phyloP scores from a whole-genome alignment of 441 rosid species.

The Breynia disticha region DNA sequence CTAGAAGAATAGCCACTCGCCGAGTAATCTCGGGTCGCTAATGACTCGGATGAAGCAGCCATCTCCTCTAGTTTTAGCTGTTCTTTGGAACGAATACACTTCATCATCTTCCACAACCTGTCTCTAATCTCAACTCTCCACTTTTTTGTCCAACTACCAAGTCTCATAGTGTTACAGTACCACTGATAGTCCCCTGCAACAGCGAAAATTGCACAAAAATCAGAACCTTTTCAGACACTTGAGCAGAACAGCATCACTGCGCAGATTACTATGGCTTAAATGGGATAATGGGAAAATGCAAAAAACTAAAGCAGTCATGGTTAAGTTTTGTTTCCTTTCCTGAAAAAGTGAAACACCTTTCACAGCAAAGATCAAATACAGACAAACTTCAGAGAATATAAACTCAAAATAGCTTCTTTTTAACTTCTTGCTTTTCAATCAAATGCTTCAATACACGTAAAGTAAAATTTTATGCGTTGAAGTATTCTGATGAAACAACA shows the following conservation, averaged over 20 bases:
- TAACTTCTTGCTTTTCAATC: neutral
- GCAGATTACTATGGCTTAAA: neutral
- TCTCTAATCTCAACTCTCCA: slow-evolving; percentile 22
- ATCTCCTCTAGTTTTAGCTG: slow-evolving; percentile 38
- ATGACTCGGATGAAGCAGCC: slow-evolving; percentile 55
- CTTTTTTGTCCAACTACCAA: slow-evolving; percentile 36
- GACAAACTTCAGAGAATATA: neutral
- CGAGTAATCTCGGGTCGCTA: slow-evolving; percentile 69
- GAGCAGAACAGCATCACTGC: slow-evolving; percentile 3
- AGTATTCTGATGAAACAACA: too few relatives aligned
- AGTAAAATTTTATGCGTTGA: too few relatives aligned
- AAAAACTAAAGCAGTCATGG: too few relatives aligned
- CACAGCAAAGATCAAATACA: neutral
- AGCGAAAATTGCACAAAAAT: slow-evolving; percentile 11
- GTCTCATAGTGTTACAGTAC: slow-evolving; percentile 35
- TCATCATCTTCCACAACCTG: slow-evolving; percentile 51
- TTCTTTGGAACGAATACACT: slow-evolving; percentile 56
- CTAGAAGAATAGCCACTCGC: slow-evolving; percentile 62
- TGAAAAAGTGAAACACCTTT: neutral
- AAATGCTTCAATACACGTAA: neutral
- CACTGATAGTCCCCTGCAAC: slow-evolving; percentile 23
- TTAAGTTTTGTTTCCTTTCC: too few relatives aligned
- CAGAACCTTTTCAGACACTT: slow-evolving; percentile 14
- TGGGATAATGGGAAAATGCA: slow-evolving; percentile 1
- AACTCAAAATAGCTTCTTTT: neutral